phyloP scores from a whole-genome alignment of 805 yeast genomes.

The Metschnikowia hibisci region DNA sequence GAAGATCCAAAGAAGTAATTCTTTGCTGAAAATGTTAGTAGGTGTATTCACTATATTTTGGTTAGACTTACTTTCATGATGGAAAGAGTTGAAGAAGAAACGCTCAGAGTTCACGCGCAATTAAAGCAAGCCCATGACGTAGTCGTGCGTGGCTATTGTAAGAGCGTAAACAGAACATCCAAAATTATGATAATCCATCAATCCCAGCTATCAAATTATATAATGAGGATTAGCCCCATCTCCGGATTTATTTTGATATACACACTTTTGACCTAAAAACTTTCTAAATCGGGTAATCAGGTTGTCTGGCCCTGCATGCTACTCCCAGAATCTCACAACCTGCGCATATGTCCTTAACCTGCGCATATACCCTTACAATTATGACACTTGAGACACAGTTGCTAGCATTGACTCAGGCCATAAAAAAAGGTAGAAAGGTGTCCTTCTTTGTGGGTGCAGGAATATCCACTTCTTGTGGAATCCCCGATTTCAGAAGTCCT shows the following conservation, averaged over 20 bases:
- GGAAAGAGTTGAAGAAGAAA: slow-evolving; percentile 1
- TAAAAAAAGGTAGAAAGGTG: slow-evolving; percentile 34
- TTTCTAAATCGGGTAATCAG: too few species aligned
- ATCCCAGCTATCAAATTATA: too few species aligned
- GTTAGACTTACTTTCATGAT: slow-evolving; percentile 1
- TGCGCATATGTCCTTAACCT: too few species aligned
- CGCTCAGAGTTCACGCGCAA: not conserved
- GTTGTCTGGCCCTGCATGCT: not conserved
- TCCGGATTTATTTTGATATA: not conserved
- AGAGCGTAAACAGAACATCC: too few species aligned
- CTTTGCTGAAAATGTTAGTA: slow-evolving; percentile 55
- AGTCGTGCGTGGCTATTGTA: not conserved
- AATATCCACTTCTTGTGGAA: slow-evolving; percentile 87
- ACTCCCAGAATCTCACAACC: not conserved
- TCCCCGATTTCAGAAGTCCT: slow-evolving; percentile 93
- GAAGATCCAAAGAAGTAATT: slow-evolving; percentile 78
- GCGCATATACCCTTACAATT: not conserved
- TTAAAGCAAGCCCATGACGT: not conserved
- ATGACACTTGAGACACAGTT: slow-evolving; percentile 16
- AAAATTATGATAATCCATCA: too few species aligned
- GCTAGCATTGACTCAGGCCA: slow-evolving; percentile 29
- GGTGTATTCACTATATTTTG: not conserved
- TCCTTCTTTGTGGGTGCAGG: slow-evolving; percentile 90
- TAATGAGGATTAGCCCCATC: too few species aligned
- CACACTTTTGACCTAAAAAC: slow-evolving; percentile 11